Conservation (phyloP, 2,329 filamentous ascomycete species). For the Diaporthe destruens region DNA sequence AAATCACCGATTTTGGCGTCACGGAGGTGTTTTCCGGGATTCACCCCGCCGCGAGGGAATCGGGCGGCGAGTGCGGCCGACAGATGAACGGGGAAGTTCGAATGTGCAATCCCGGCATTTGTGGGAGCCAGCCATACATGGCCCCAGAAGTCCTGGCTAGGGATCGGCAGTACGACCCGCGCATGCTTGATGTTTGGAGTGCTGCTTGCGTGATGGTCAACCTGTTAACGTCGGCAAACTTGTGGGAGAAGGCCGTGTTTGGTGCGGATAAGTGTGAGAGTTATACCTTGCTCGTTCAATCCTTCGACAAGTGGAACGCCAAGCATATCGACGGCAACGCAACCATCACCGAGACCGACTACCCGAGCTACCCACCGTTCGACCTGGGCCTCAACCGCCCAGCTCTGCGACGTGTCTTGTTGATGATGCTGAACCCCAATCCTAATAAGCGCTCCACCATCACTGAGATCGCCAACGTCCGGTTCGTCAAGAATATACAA, state of each 20-base stretch:
- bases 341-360: constrained; percentile 67
- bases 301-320: constrained; percentile 77
- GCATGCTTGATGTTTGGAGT: constrained; percentile 87
- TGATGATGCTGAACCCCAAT: constrained; percentile 87
- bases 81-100: constrained; percentile 76
- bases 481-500: constrained; percentile 81
- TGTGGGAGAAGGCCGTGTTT: constrained; percentile 78
- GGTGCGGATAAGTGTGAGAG: constrained; percentile 60
- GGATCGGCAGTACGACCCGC: constrained; percentile 75
- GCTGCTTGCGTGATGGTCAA: constrained; percentile 86
- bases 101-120: constrained; percentile 82
- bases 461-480: constrained; percentile 74
- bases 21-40: constrained; percentile 87
- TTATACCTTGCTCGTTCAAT: constrained; percentile 74
- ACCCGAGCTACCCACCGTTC: constrained; percentile 74
- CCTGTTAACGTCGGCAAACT: constrained; percentile 77
- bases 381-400: constrained; percentile 76
- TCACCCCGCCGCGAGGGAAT: constrained; percentile 81
- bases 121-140: constrained; percentile 88
- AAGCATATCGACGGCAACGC: constrained; percentile 59
- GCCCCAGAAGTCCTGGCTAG: constrained; percentile 85
- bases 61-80: constrained; percentile 79
- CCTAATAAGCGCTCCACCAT: constrained; percentile 79
- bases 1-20: constrained; percentile 93
- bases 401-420: constrained; percentile 76